Conservation (phyloP, 768 basidiomycete species). For the Mycena indigotica region DNA sequence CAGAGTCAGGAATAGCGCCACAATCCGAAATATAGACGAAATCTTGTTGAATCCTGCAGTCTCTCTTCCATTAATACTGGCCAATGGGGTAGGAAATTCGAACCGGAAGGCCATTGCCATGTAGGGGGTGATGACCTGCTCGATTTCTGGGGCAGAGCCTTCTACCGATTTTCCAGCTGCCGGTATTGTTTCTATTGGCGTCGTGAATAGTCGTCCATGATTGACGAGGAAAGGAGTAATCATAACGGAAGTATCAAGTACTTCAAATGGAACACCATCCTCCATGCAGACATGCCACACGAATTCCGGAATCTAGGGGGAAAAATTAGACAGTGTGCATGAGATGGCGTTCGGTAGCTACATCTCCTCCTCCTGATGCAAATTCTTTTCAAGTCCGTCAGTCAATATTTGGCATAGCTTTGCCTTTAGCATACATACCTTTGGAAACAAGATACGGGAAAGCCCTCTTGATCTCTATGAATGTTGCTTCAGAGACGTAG, state of each 20-base stretch:
- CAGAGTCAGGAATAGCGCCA: slow-evolving; percentile 73
- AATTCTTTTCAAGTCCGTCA: slow-evolving; percentile 43
- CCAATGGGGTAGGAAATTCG: background rate
- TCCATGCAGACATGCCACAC: slow-evolving; percentile 76
- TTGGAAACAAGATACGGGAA: slow-evolving; percentile 84
- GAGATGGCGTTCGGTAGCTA: slow-evolving; percentile 31
- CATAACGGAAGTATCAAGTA: slow-evolving; percentile 61
- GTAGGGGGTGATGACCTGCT: slow-evolving; percentile 54
- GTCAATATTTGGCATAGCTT: background rate
- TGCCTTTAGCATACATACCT: slow-evolving; percentile 3
- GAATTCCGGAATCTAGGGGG: slow-evolving; percentile 72
- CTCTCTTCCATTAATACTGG: slow-evolving; percentile 45
- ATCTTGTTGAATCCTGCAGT: slow-evolving; percentile 63
- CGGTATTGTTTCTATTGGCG: slow-evolving; percentile 37
- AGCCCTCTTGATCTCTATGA: slow-evolving; percentile 61
- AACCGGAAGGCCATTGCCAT: slow-evolving; percentile 63
- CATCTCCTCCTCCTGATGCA: slow-evolving; percentile 81
- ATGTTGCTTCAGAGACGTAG: slow-evolving; percentile 69
- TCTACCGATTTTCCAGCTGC: slow-evolving; percentile 3
- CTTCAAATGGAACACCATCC: slow-evolving; percentile 66
- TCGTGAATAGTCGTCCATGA: slow-evolving; percentile 68
- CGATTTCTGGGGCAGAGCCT: background rate
- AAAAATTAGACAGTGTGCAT: slow-evolving; percentile 1
- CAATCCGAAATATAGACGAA: slow-evolving; percentile 84
- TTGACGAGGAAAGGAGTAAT: slow-evolving; percentile 75